Conservation (phyloP, 257 asterid species). For the Ilex asprella region DNA sequence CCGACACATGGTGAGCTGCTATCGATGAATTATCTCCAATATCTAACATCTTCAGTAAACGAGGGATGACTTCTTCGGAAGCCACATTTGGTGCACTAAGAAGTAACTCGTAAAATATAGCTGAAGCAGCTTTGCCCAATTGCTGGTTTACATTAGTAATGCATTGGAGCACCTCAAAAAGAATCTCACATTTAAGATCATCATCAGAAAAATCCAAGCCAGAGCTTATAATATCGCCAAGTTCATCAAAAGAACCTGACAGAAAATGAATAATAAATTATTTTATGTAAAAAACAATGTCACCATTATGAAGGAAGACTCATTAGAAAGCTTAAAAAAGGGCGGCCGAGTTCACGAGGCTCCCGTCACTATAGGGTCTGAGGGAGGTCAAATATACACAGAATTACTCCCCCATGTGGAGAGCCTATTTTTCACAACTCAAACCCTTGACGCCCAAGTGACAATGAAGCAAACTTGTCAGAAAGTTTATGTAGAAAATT, state of each 20-base stretch:
- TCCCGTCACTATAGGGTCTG: not conserved
- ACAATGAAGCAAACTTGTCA: not conserved
- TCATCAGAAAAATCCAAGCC: constrained; percentile 35
- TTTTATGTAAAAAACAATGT: constrained; percentile 9
- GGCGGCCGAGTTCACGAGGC: too few relatives aligned
- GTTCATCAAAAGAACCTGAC: constrained; percentile 60
- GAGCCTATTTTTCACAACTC: too few relatives aligned
- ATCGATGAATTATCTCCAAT: constrained; percentile 62
- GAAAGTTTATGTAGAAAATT: constrained; percentile 18
- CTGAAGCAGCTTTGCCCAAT: constrained; percentile 82
- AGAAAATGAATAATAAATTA: constrained; percentile 12
- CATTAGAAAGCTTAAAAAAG: too few relatives aligned
- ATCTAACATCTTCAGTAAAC: constrained; percentile 63
- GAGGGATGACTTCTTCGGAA: constrained; percentile 71
- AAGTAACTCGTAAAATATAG: constrained; percentile 69
- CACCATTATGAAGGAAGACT: too few relatives aligned
- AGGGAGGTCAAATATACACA: not conserved
- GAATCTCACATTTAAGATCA: constrained; percentile 49
- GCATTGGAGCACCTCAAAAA: constrained; percentile 63
- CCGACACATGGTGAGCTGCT: constrained; percentile 51
- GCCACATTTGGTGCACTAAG: constrained; percentile 47
- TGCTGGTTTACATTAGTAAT: constrained; percentile 66
- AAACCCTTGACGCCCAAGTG: too few relatives aligned
- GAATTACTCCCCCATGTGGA: too few relatives aligned
- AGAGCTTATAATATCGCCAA: constrained; percentile 23